A percentile compares a stretch with the other conserved stretches of the same genome.
Evolutionary conservation across 495 filamentous ascomycete species (phyloP).

Genomic region (Aspergillus bertholletiae): DNA sequence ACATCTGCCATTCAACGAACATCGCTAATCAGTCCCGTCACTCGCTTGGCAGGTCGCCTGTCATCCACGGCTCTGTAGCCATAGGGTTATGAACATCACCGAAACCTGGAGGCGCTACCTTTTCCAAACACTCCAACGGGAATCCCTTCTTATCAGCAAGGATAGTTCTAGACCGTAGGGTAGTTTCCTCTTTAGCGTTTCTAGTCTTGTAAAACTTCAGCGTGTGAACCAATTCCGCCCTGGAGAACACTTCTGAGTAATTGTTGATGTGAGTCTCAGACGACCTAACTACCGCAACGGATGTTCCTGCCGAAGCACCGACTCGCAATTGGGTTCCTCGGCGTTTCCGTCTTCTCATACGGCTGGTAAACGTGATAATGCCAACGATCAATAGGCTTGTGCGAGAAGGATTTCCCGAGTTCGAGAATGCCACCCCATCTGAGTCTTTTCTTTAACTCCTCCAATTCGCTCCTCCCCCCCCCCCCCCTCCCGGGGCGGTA

Average conservation of each 20-base stretch:
- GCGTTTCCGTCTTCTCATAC: not conserved
- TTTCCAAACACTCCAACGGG: not conserved
- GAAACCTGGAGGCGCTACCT: not conserved
- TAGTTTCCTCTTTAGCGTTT: not conserved
- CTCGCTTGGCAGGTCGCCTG: not conserved
- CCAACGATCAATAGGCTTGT: not conserved
- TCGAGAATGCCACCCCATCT: not conserved
- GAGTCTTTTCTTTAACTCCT: not conserved
- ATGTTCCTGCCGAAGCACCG: not conserved
- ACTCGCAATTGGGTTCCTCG: not conserved
- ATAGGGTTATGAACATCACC: not conserved
- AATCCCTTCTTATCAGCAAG: not conserved
- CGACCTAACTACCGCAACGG: not conserved
- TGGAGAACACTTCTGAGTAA: not conserved
- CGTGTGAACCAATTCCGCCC: not conserved
- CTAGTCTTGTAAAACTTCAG: not conserved
- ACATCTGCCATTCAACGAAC: not conserved
- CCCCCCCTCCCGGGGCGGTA: constrained; percentile 5
- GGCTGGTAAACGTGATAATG: constrained; percentile 4
- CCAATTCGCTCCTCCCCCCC: not conserved
- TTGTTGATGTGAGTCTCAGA: not conserved
- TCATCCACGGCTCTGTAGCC: not conserved
- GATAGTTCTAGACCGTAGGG: not conserved
- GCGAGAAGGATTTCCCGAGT: constrained; percentile 7
- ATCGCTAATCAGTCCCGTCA: not conserved